Evolutionary conservation across 2,329 filamentous ascomycete genomes (phyloP), one percentile per base, ranked within the genome.

Genomic region (Aureobasidium sp.): DNA sequence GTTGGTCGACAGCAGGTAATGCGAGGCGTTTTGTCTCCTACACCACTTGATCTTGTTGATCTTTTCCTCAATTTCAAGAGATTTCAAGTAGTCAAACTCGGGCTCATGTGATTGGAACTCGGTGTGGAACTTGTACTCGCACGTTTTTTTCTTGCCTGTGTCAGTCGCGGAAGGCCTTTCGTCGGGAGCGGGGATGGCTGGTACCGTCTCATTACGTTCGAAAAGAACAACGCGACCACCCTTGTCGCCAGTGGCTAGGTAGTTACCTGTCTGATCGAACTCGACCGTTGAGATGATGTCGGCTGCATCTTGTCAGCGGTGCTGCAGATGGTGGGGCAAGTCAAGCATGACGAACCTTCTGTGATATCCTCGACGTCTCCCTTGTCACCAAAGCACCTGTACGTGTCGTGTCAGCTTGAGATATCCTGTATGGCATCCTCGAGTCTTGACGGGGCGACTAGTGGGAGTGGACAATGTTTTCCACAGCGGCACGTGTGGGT

Each of bases 1-100:
- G 75, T 99, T 99, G 69, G 94, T 99, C 47, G 94, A 97, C 62
- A 99, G 85, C 58, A 99, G 85, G 76, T 96, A 99, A 79, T 99
- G 94, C 61, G 94, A 97, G 64, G 93, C 90, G 81, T 99, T 99
- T 78, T 97, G 93, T 77, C 94, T 88, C 73, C 89, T 87, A 77
- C 94, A 99, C 94, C 94, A 99, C 78, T 97, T 99, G 80, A 99
- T 99, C 82, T 99, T 99, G 84, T 99, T 99, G 83, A 99, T 99
- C 81, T 99, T 99, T 78, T 99, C 94, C 82, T 99, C 94, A 73
- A 99, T 99, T 78, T 99, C 94, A 69, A 99, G 84, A 37, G 94
- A 99, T 79, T 99, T 99, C 67, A 99, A 85, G 76, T 99, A 99
- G 77, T 99, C 94, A 77, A 99, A 99, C 77, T 99, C 94, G 66